Conservation (phyloP, 345 rosid genomes). For the Syzygium jambos region DNA sequence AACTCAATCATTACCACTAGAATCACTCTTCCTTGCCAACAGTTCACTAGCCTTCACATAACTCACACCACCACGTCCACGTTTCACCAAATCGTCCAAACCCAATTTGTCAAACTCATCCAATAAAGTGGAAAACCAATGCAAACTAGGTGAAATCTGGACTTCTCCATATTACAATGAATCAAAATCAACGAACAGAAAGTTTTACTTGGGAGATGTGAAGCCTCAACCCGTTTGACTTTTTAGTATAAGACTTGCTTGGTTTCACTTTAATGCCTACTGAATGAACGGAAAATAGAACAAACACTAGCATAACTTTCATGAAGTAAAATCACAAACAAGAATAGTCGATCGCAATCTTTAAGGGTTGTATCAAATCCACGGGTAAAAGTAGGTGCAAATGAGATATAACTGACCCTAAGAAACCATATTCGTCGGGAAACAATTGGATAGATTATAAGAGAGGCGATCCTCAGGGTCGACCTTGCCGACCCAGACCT, state of each 20-base stretch:
- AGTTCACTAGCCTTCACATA: conserved; percentile 34
- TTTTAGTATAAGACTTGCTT: too few relatives aligned
- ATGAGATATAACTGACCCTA: neutral
- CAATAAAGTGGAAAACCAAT: neutral
- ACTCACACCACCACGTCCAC: conserved; percentile 4
- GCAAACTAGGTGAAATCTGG: too few relatives aligned
- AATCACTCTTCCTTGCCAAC: conserved; percentile 21
- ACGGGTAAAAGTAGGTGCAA: neutral
- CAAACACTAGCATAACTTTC: too few relatives aligned
- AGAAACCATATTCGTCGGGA: neutral
- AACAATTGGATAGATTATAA: neutral
- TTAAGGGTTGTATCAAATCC: neutral
- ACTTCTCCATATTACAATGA: too few relatives aligned
- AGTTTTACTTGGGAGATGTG: neutral
- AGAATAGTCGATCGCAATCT: too few relatives aligned
- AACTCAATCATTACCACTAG: neutral
- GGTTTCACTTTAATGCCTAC: too few relatives aligned
- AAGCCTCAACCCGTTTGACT: neutral
- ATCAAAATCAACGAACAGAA: too few relatives aligned
- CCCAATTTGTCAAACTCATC: conserved; percentile 10
- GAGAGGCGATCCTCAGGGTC: too few relatives aligned
- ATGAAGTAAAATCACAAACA: too few relatives aligned
- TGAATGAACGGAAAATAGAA: neutral
- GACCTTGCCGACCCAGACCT: too few relatives aligned
- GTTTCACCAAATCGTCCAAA: conserved; percentile 5